phyloP scores from a whole-genome alignment of 1,284 basidiomycete species.

The Dichomitus squalens region DNA sequence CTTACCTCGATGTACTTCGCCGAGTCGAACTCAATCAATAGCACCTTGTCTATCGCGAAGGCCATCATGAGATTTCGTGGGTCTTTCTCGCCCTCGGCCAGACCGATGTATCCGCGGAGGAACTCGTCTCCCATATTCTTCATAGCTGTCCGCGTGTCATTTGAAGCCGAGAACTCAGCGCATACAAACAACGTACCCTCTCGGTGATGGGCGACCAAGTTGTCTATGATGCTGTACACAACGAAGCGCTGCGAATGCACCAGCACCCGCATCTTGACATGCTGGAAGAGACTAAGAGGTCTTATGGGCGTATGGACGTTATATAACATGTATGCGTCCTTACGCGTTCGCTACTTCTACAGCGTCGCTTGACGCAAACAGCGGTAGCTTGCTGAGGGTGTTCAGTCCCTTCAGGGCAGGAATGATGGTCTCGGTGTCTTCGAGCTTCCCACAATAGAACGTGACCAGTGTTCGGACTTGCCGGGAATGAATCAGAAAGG shows the following conservation, averaged over 20 bases:
- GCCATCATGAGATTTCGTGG: constrained; percentile 92
- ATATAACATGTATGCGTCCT: constrained; percentile 27
- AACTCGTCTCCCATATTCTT: constrained; percentile 76
- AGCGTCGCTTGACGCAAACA: constrained; percentile 75
- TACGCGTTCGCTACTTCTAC: constrained; percentile 71
- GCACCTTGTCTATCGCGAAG: constrained; percentile 85
- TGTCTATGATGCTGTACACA: constrained; percentile 85
- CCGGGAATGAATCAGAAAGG: constrained; percentile 13
- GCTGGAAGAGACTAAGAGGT: constrained; percentile 64
- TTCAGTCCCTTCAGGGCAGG: constrained; percentile 77
- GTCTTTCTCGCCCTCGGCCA: constrained; percentile 97
- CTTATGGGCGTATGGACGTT: constrained; percentile 2
- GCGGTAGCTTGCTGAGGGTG: constrained; percentile 65
- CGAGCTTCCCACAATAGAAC: constrained; percentile 88
- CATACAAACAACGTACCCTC: constrained; percentile 51
- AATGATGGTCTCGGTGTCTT: constrained; percentile 82
- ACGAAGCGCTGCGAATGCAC: constrained; percentile 83
- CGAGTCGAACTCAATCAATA: constrained; percentile 89
- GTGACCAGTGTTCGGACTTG: constrained; percentile 79
- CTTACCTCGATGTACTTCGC: constrained; percentile 74
- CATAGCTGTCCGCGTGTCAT: constrained; percentile 48
- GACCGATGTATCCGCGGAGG: constrained; percentile 72
- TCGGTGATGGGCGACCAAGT: constrained; percentile 74
- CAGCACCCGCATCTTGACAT: constrained; percentile 82
- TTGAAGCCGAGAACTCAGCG: too few species aligned